Conservation (phyloP, 2,329 filamentous ascomycete genomes). For the Beauveria australis region DNA sequence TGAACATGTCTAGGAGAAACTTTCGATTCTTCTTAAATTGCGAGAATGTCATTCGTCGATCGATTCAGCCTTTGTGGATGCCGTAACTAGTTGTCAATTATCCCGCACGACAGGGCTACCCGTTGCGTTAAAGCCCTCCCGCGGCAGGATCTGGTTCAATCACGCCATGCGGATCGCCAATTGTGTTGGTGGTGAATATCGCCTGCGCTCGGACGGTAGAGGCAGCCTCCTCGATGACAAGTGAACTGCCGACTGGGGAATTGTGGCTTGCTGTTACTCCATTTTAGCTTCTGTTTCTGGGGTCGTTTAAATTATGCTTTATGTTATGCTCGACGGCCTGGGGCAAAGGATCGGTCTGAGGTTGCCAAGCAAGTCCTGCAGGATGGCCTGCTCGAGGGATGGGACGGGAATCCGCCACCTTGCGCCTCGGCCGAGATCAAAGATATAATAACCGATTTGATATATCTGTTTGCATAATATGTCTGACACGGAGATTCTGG, state of each 20-base stretch:
- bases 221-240: background rate
- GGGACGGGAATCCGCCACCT: background rate
- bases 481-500: background rate
- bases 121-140: background rate
- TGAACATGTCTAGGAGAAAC: background rate
- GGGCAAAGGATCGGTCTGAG: background rate
- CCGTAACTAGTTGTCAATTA: background rate
- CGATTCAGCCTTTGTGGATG: background rate
- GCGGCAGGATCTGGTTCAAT: background rate
- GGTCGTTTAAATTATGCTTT: background rate
- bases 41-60: background rate
- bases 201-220: slow-evolving; percentile 3
- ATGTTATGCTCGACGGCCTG: background rate
- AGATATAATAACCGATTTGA: background rate
- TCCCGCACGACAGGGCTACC: background rate
- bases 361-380: background rate
- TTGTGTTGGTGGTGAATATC: background rate
- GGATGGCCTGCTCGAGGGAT: background rate
- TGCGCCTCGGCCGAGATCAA: background rate
- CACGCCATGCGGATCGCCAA: slow-evolving; percentile 7
- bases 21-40: background rate
- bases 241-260: background rate
- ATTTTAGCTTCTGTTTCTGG: background rate
- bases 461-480: too few relatives aligned
- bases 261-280: background rate